Base-by-base conservation (phyloP, 148 eudicot genomes). In the Silene latifolia region DNA sequence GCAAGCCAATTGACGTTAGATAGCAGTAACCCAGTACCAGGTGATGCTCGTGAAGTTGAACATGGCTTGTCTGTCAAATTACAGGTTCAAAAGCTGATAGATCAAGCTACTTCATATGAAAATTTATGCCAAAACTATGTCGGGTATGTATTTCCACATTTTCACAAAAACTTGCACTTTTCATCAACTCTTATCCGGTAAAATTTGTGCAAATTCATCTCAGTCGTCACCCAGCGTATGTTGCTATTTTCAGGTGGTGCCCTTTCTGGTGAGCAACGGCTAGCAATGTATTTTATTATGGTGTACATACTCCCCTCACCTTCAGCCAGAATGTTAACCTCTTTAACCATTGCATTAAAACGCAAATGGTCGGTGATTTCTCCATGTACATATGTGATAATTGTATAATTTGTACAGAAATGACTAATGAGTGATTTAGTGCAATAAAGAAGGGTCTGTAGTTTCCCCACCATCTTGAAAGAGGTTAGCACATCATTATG, bases 91-190 rank as follows among this genome's bases (percentile, higher is more conserved):
- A 95, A 95, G 83, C 83, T 95, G 87, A 95, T 95, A 81, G 89
- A 69, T 80, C 99, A 95, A 82, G 98, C 99, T 78, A 92, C 84
- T n/a, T 95, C 98, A 17, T 88, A 79, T 82, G 99, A 95, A 79
- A 95, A 95, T 76, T 76, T 95, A 76, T 95, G 99, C 83, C 99
- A 95, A 82, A 92, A 95, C 75, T 95, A 95, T 78, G 99, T 95
- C 46, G 98, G 99, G 99, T 95, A 92, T 74, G 94, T 29, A 82
- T 24, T 73, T 63, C 73, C 54, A 70, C 59, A 48, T 11, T 48
- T 48, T 48, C 54, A 48, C 54, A 12, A 48, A 48, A 11, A 3
- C 17, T 13, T 47, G 24, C 65, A 61, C 67, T 29, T 18, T 19
- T 51, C 12, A 51, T 12, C 56, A 0, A 23, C 71, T 23, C 12